Evolutionary conservation across 176 grass and related monocot genomes (phyloP), one percentile per base, ranked within the genome.

Genomic region (Echinochloa phyllopogon): DNA sequence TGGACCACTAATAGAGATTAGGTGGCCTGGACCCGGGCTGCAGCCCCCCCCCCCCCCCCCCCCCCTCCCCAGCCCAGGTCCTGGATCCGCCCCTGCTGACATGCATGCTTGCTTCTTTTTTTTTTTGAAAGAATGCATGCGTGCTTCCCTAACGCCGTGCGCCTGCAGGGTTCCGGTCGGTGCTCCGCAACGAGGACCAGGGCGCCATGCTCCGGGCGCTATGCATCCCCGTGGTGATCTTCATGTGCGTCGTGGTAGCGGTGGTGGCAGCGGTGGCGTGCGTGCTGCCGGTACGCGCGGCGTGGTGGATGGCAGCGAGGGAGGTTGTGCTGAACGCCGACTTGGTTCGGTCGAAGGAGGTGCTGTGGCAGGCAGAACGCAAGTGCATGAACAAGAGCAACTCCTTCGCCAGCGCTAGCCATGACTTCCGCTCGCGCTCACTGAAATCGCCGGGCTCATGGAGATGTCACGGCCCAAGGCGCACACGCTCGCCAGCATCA

Each of bases 341-440:
- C 15, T 74, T 95, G 12, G 86, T 91, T 14, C 83, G 45, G 53
- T 84, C 84, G 80, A 93, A 93, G 74, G 92, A 93, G 79, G 88
- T 75, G 47, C 89, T 93, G 17, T 81, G 79, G 55, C 95, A 94
- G 58, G 92, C 90, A 23, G 95, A 98, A 75, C 86, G 87, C 58
- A 98, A 93, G 75, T 91, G 88, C 65, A 91, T 95, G 95, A 98
- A 98, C 74, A 98, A 98, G 78, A 98, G 86, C 80, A 87, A 95
- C n/a, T 87, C 95, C 17, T 89, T 98, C 51, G 79, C 84, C 29
- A 79, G 79, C 36, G 91, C 90, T 23, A 98, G 89, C 68, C 95
- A 98, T 15, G 92, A 98, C 59, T 84, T 93, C 17, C 88, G 91
- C 1, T 93, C 21, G 66, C 88, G 29, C 86, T 98, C 0, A 50